These are phyloP conservation scores for Colletotrichum gloeosporioides DNA, from an alignment of 2,329 filamentous ascomycete species.

Conservation along the genomic window DNA sequence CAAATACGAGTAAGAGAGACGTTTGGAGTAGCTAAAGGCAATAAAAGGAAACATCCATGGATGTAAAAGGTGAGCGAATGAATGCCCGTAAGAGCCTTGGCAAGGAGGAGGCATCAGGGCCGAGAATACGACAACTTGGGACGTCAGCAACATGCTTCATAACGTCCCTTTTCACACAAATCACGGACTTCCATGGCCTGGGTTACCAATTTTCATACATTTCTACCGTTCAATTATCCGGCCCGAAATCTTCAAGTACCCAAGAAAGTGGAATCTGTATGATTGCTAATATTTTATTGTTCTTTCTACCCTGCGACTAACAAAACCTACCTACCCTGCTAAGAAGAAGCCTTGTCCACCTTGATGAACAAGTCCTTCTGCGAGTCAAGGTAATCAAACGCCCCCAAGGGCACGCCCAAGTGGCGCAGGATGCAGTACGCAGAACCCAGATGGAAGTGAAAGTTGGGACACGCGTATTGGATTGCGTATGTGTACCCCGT, in stretches of 20 bases:
- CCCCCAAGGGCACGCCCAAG: slow-evolving; percentile 63
- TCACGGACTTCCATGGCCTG: not conserved
- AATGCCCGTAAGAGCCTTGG: not conserved
- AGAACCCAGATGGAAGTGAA: slow-evolving; percentile 64
- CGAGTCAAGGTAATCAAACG: slow-evolving; percentile 53
- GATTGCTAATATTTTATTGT: not conserved
- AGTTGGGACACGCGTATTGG: slow-evolving; percentile 57
- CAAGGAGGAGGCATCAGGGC: not conserved
- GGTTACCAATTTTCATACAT: accelerated
- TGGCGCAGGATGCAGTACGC: slow-evolving; percentile 62
- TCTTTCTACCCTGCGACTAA: not conserved
- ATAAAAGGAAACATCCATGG: not conserved
- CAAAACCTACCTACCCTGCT: accelerated
- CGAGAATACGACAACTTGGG: not conserved
- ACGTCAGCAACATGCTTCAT: not conserved
- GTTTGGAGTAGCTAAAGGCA: not conserved
- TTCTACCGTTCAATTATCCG: not conserved
- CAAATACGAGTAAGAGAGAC: accelerated
- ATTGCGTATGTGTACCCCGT: slow-evolving; percentile 45
- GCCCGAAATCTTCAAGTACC: not conserved
- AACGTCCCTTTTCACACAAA: accelerated
- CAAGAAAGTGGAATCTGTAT: accelerated
- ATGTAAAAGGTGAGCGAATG: not conserved
- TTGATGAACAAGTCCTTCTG: slow-evolving; percentile 9
- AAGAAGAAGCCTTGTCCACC: not conserved